Conservation (phyloP, 345 rosid species). For the Clarkia xantiana region DNA sequence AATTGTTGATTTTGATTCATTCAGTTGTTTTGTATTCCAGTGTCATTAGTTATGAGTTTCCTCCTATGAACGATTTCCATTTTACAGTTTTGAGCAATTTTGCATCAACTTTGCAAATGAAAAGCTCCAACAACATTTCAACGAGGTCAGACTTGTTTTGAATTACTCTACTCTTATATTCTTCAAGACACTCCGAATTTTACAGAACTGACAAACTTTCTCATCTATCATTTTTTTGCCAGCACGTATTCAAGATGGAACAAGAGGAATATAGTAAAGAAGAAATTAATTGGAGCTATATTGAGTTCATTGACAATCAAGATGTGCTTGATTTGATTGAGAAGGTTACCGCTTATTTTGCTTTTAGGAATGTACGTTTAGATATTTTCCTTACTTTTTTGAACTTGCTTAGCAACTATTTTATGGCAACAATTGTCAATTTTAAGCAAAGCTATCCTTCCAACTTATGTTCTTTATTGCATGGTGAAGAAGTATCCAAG, state of each 20-base stretch:
- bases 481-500: too few relatives aligned
- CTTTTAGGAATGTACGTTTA: not conserved
- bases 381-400: not conserved
- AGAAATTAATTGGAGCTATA: constrained; percentile 97
- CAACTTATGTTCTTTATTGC: too few relatives aligned
- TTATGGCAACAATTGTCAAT: too few relatives aligned
- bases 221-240: constrained; percentile 18
- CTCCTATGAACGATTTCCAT: not conserved
- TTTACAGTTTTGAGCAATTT: constrained; percentile 89
- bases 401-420: too few relatives aligned
- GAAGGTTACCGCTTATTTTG: constrained; percentile 43
- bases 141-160: constrained; percentile 49
- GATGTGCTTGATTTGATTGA: constrained; percentile 95
- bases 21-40: too few relatives aligned
- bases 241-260: constrained; percentile 99
- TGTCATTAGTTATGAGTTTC: not conserved
- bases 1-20: too few relatives aligned
- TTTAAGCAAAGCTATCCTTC: too few relatives aligned
- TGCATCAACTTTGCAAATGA: constrained; percentile 99
- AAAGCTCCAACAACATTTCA: constrained; percentile 98
- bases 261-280: constrained; percentile 94
- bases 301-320: constrained; percentile 95
- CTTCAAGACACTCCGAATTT: not conserved
- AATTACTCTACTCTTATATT: constrained; percentile 1
- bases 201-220: not conserved